Percentiles rank a stretch among this genome's conserved stretches.
phyloP scores from a whole-genome alignment of 164 flowering plant genomes.

The Akebia trifoliata region DNA sequence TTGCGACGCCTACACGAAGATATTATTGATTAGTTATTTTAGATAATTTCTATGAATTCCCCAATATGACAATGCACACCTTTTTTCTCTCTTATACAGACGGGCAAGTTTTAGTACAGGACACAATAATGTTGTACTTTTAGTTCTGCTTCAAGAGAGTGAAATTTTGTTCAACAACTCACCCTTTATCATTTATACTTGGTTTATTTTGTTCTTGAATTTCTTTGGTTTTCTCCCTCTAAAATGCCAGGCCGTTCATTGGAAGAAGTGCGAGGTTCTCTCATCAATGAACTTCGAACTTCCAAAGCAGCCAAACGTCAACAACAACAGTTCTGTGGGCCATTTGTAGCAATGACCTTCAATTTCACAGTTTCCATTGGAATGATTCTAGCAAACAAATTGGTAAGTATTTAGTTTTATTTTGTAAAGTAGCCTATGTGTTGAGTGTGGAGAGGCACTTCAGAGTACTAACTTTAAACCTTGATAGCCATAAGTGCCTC shows the following conservation, averaged over 20 bases:
- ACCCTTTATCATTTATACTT: background rate
- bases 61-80: too few species aligned
- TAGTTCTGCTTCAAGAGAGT: background rate
- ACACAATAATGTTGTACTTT: too few species aligned
- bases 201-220: background rate
- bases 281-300: conserved; percentile 68
- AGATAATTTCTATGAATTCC: too few species aligned
- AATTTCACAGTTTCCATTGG: conserved; percentile 70
- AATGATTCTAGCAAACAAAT: conserved; percentile 72
- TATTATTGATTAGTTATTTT: too few species aligned
- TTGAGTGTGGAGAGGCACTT: background rate
- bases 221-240: background rate
- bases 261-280: conserved; percentile 66
- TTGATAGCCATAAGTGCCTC: background rate
- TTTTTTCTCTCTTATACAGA: too few species aligned
- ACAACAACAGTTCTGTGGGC: conserved; percentile 74
- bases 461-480: too few species aligned
- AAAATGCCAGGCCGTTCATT: conserved; percentile 54
- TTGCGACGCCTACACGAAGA: too few species aligned
- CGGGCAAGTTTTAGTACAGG: too few species aligned
- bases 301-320: conserved; percentile 84
- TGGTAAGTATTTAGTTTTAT: conserved; percentile 33
- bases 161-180: too few species aligned
- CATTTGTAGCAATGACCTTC: conserved; percentile 64
- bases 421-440: background rate